Base-by-base conservation (phyloP, 768 basidiomycete species). In the Leccinum subtestaceum region DNA sequence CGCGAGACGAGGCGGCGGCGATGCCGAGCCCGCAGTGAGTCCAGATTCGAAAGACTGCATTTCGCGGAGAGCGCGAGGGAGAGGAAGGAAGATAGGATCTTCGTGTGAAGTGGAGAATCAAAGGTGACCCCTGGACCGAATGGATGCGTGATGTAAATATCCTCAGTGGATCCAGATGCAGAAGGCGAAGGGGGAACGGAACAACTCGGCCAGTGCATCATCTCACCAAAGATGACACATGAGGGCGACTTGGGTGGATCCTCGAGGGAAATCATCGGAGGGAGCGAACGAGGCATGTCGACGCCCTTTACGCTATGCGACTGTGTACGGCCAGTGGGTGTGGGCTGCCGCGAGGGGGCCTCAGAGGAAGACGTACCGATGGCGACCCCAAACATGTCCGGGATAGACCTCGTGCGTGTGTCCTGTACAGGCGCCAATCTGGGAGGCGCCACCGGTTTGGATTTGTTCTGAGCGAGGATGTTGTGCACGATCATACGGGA, bases 1-100 rank as follows among this genome's bases (percentile, higher is more conserved):
- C 2, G 65, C 64, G 34, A 67, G 34, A 32, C 68, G 67, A 25
- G 69, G 64, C 9, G 70, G 69, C 2, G 60, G 55, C 1, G 63
- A 60, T 10, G 60, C 60, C 10, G 62, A 67, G 27, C 48, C 29
- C 85, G 85, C 25, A 25, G 25, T 25, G 25, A 25, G 25, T 25
- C 25, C 86, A 4, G 91, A 93, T 63, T 94, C 92, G 67, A 93
- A 94, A 0, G 89, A 91, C 63, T 93, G 90, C 87, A 93, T 89
- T 69, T 25, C 25, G 25, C 25, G 25, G 23, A 23, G 25, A 25
- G 25, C 25, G 25, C 25, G 25, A 25, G 25, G 25, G 25, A 25
- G 25, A 25, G 25, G 25, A 25, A 84, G 69, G 51, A 74, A 77
- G 17, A 82, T 72, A 1, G 76, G 53, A 1, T 76, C 71, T 8